Conservation (phyloP, 73 alveolate genomes). For the Symbiodinium natans region DNA sequence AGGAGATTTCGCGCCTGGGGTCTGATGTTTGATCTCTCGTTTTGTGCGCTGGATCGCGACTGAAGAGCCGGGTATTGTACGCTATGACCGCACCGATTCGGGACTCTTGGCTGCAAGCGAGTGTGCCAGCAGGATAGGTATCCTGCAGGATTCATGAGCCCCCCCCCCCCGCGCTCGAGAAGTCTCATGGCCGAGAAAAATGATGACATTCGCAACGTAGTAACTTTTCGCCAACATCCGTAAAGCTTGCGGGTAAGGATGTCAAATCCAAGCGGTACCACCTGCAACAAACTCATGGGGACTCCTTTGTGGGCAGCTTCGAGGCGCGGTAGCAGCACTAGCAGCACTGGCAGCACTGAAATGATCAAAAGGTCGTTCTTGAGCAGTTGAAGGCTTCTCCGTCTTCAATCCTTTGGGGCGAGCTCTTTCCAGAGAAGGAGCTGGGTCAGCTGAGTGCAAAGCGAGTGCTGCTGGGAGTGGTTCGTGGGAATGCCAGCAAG, state of each 20-base stretch:
- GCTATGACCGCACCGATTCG: slow-evolving; percentile 3
- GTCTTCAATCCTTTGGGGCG: slow-evolving; percentile 73
- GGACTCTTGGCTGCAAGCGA: neutral
- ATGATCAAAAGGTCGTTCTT: too few relatives aligned
- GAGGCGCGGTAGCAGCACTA: slow-evolving; percentile 11
- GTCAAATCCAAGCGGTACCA: slow-evolving; percentile 69
- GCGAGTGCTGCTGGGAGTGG: too few relatives aligned
- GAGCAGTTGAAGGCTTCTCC: slow-evolving; percentile 26
- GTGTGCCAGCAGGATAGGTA: neutral
- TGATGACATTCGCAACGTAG: too few relatives aligned
- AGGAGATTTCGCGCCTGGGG: too few relatives aligned
- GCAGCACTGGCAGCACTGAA: neutral
- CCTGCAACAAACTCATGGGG: slow-evolving; percentile 55
- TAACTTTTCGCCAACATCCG: too few relatives aligned
- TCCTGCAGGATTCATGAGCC: neutral
- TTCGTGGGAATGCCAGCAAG: too few relatives aligned
- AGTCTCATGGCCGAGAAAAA: too few relatives aligned
- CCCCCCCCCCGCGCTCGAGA: too few relatives aligned
- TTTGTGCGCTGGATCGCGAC: too few relatives aligned
- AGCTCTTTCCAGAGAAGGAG: slow-evolving; percentile 90
- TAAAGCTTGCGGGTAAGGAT: too few relatives aligned
- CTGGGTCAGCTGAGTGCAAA: neutral
- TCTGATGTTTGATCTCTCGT: too few relatives aligned
- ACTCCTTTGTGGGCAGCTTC: slow-evolving; percentile 53
- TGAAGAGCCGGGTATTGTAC: too few relatives aligned